Base-by-base conservation (phyloP, 1,139 yeast genomes). In the Pichia sp. region DNA sequence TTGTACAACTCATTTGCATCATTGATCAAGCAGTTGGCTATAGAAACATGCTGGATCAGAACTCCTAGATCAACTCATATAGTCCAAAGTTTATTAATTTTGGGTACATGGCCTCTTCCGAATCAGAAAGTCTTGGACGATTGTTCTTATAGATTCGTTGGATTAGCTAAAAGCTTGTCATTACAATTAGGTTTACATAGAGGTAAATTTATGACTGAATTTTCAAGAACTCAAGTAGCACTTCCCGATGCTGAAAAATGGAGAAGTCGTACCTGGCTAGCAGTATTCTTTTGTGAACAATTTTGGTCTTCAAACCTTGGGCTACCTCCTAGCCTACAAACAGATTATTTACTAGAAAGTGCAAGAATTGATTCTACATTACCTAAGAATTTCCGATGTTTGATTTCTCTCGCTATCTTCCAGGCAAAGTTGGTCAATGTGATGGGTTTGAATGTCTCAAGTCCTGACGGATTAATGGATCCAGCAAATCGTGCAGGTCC, bases 61-160 rank as follows among this genome's bases (percentile, higher is more conserved):
- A 91, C 98, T 0, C 97, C 98, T 2, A 76, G 98, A 65, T 88
- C 96, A 4, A 89, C 97, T 0, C 97, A 91, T 67, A 92, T 91
- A 40, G 90, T 92, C 10, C 97, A 92, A 67, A 96, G 97, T 0
- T 74, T 92, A 48, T 73, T 91, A 33, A 85, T 92, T 42, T 75
- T 92, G 44, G 84, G 95, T 20, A 83, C 84, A 38, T 92, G 98
- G 98, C 97, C 97, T 0, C 72, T 92, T 48, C 97, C 98, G 0
- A 91, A 91, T 66, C 95, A 88, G 67, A 92, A 91, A 65, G 95
- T 92, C 9, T 75, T 92, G 58, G 98, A 92, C 71, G 98, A 92
- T 67, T 85, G 95, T 64, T 87, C 96, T 1, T 91, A 90, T 66
- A 76, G 98, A 64, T 91, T 90, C 69, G 83, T 89, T 27, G 95